Evolutionary conservation across 2,329 filamentous ascomycete genomes (phyloP).

Genomic region (Trichoderma guizhouense): DNA sequence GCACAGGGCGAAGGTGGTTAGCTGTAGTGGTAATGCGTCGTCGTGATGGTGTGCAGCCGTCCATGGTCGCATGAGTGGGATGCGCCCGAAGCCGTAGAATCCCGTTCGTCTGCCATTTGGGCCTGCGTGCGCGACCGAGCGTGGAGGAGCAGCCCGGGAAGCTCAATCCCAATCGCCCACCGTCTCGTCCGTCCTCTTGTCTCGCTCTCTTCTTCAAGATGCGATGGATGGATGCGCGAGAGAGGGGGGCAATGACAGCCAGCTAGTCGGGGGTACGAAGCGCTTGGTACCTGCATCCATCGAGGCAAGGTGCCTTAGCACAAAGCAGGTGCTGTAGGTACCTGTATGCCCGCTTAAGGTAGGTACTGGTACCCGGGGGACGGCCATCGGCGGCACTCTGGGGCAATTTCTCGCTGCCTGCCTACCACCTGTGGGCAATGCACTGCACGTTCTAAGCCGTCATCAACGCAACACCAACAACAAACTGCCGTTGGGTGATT

Average conservation of each 20-base stretch:
- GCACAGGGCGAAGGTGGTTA: constrained; percentile 15
- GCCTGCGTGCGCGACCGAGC: background rate
- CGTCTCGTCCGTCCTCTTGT: background rate
- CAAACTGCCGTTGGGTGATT: constrained; percentile 1
- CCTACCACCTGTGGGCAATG: background rate
- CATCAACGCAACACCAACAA: background rate
- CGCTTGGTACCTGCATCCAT: background rate
- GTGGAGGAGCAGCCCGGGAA: background rate
- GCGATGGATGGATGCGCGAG: background rate
- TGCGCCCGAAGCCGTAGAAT: constrained; percentile 14
- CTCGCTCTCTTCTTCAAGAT: background rate
- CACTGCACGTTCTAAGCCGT: background rate
- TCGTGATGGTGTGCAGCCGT: constrained; percentile 13
- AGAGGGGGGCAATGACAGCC: background rate
- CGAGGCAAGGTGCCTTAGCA: background rate
- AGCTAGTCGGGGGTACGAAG: background rate
- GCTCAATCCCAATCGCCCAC: background rate
- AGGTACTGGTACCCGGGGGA: background rate
- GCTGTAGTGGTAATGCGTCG: constrained; percentile 13
- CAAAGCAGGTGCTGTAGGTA: background rate
- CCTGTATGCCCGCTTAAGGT: background rate
- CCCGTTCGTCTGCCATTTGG: background rate
- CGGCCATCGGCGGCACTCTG: background rate
- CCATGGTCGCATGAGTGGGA: constrained; percentile 13
- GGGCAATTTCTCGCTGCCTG: background rate